These are phyloP conservation scores for Fusarium coicis DNA, from an alignment of 2,329 filamentous ascomycete genomes.

Conservation along the genomic window DNA sequence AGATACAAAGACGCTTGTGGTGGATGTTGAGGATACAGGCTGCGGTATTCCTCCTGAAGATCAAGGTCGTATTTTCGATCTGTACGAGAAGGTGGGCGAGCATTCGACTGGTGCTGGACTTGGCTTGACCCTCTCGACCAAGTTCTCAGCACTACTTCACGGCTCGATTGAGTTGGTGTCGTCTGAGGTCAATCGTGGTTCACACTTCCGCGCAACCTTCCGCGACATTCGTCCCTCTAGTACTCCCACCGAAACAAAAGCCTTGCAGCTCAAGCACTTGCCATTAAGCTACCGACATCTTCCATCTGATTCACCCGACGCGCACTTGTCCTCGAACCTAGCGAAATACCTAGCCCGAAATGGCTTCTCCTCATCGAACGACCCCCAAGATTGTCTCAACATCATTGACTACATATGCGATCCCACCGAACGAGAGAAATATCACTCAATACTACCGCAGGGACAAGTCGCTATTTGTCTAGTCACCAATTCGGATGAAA, in stretches of 20 bases:
- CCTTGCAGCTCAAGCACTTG: neutral
- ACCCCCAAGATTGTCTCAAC: conserved; percentile 1
- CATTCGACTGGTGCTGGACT: conserved; percentile 54
- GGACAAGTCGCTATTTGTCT: conserved; percentile 31
- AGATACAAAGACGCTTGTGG: conserved; percentile 46
- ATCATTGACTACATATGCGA: conserved; percentile 27
- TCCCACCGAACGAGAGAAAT: neutral
- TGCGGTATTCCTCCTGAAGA: conserved; percentile 51
- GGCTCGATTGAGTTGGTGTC: conserved; percentile 52
- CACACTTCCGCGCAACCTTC: conserved; percentile 51
- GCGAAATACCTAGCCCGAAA: neutral
- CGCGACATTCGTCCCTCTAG: neutral
- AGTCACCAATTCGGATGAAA: neutral
- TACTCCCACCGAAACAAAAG: neutral
- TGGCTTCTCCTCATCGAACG: conserved; percentile 14
- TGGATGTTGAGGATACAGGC: conserved; percentile 57
- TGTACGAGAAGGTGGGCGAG: conserved; percentile 55
- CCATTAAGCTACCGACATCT: conserved; percentile 18
- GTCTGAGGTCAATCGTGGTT: conserved; percentile 50
- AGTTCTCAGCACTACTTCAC: conserved; percentile 53
- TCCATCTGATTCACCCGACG: neutral
- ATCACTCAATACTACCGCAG: neutral
- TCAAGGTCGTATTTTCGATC: conserved; percentile 53
- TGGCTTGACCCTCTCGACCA: conserved; percentile 55
- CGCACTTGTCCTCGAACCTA: conserved; percentile 7